Evolutionary conservation across 768 basidiomycete species (phyloP).

Genomic region (Rhizopogon roseolus): DNA sequence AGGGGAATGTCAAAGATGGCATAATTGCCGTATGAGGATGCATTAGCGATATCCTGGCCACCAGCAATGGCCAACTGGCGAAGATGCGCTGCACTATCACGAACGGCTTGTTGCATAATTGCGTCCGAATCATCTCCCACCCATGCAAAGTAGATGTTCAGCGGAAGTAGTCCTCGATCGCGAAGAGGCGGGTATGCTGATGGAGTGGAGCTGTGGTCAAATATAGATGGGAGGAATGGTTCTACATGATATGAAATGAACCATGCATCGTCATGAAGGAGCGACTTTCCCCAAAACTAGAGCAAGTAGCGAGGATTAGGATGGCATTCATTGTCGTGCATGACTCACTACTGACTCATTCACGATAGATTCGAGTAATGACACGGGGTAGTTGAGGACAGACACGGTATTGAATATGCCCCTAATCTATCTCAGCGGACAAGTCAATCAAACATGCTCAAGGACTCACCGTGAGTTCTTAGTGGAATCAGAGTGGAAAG

Average conservation of each 20-base stretch:
- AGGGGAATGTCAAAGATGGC: conserved; percentile 48
- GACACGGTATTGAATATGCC: conserved; percentile 19
- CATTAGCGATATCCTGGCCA: conserved; percentile 35
- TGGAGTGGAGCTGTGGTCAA: conserved; percentile 28
- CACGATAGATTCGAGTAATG: conserved; percentile 13
- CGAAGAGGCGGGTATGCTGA: conserved; percentile 46
- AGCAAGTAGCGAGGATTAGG: not conserved
- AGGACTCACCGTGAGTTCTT: conserved; percentile 19
- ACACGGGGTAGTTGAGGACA: conserved; percentile 14
- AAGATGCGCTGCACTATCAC: conserved; percentile 33
- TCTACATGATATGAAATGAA: conserved; percentile 31
- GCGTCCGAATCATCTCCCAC: conserved; percentile 24
- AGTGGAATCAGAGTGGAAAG: conserved; percentile 12
- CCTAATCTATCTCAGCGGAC: conserved; percentile 6
- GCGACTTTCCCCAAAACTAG: conserved; percentile 11
- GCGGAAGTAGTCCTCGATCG: conserved; percentile 29
- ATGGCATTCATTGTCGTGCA: not conserved
- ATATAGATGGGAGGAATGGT: conserved; percentile 43
- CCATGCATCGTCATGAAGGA: not conserved
- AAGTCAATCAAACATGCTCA: not conserved
- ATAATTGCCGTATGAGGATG: conserved; percentile 52
- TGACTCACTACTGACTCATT: conserved; percentile 18
- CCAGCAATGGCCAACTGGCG: conserved; percentile 31
- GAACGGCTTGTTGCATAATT: conserved; percentile 32
- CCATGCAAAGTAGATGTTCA: conserved; percentile 46